These are phyloP conservation scores for Trichoderma endophyticum DNA, from an alignment of 2,329 filamentous ascomycete species.

Conservation along the genomic window DNA sequence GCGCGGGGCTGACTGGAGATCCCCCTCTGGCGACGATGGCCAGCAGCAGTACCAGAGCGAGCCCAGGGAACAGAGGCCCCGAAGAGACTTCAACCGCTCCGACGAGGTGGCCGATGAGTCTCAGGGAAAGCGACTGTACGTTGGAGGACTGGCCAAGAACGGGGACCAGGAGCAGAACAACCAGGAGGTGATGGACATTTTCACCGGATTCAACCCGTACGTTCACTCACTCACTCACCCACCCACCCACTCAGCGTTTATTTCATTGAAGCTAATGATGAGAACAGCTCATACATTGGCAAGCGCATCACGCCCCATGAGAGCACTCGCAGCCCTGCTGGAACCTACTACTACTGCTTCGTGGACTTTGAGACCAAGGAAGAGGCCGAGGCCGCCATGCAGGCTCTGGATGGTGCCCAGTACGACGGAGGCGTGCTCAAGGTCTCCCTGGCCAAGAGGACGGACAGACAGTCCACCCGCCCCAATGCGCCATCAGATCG, in stretches of 20 bases:
- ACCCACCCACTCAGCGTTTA: background rate
- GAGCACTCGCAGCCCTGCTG: conserved; percentile 48
- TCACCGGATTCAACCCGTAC: conserved; percentile 41
- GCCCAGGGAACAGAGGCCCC: conserved; percentile 27
- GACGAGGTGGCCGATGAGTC: conserved; percentile 29
- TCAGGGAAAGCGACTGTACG: conserved; percentile 43
- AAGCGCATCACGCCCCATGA: conserved; percentile 58
- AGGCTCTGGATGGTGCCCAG: conserved; percentile 25
- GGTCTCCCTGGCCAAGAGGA: conserved; percentile 20
- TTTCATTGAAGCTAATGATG: background rate
- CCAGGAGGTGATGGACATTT: conserved; percentile 44
- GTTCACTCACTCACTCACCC: conserved; percentile 31
- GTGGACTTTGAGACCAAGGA: conserved; percentile 58
- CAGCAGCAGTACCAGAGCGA: conserved; percentile 13
- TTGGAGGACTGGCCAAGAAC: conserved; percentile 51
- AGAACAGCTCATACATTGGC: conserved; percentile 34
- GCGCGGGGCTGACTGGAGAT: conserved; percentile 46
- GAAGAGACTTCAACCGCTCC: conserved; percentile 32
- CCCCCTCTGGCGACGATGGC: conserved; percentile 19
- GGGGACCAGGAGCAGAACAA: conserved; percentile 46
- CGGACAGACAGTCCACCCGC: conserved; percentile 9
- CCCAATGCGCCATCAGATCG: background rate
- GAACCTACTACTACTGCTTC: conserved; percentile 62
- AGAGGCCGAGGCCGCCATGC: conserved; percentile 51
- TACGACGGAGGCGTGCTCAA: conserved; percentile 25